Evolutionary conservation across 1,284 basidiomycete species (phyloP).

Genomic region (Irpex rosettiformis): DNA sequence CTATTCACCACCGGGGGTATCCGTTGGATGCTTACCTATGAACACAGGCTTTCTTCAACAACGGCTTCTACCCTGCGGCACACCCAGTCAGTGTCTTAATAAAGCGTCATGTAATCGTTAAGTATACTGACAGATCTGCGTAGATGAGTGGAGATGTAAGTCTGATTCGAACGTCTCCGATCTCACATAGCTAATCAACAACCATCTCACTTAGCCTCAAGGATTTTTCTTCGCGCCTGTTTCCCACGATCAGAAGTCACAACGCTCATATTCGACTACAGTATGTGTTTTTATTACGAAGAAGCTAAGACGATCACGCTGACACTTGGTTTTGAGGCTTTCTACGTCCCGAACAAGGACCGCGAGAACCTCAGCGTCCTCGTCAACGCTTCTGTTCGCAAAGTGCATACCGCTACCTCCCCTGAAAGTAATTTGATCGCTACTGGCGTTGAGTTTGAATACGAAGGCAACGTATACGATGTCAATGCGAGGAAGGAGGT

Average conservation of each 20-base stretch:
- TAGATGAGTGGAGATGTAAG: conserved; percentile 24
- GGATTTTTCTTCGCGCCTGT: conserved; percentile 17
- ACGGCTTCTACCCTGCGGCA: conserved; percentile 14
- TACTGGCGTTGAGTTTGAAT: conserved; percentile 26
- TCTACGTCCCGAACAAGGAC: conserved; percentile 20
- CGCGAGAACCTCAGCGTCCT: conserved; percentile 20
- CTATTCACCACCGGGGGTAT: not conserved
- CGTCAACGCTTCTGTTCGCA: conserved; percentile 9
- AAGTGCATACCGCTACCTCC: conserved; percentile 55
- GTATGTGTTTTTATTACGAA: conserved; percentile 9
- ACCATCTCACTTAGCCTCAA: conserved; percentile 11
- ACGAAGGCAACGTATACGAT: conserved; percentile 16
- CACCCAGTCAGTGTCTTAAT: conserved; percentile 14
- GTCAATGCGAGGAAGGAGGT: conserved; percentile 28
- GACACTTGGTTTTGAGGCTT: conserved; percentile 15
- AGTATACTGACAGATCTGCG: not conserved
- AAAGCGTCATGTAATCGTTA: not conserved
- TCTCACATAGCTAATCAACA: not conserved
- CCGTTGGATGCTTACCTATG: too few species aligned
- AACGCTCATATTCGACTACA: conserved; percentile 23
- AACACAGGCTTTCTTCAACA: conserved; percentile 17
- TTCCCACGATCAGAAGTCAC: conserved; percentile 19
- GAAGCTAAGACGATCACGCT: not conserved
- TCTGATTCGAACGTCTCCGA: not conserved
- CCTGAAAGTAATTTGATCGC: conserved; percentile 87